These are phyloP conservation scores for Madurella fahalii DNA, from an alignment of 2,329 filamentous ascomycete genomes.

Conservation along the genomic window DNA sequence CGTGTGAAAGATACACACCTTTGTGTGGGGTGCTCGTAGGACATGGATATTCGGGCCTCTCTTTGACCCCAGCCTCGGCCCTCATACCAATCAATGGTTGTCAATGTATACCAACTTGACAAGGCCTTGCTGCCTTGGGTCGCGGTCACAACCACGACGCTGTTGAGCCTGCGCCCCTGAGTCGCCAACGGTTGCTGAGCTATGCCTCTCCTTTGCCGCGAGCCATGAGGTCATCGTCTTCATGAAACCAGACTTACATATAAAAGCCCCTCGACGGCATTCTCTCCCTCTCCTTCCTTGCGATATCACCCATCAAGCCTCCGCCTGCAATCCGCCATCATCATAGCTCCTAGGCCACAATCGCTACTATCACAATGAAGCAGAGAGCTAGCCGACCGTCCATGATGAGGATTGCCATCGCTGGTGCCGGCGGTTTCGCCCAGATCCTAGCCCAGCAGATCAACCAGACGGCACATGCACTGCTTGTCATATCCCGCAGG, in stretches of 20 bases:
- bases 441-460: conserved; percentile 51
- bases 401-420: conserved; percentile 49
- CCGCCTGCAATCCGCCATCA: neutral
- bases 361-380: conserved; percentile 18
- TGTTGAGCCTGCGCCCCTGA: conserved; percentile 6
- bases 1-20: neutral
- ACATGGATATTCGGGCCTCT: neutral
- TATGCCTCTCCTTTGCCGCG: conserved; percentile 1
- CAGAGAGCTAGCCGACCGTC: conserved; percentile 13
- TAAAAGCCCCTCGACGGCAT: neutral
- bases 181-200: neutral
- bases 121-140: neutral
- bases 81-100: conserved; percentile 1
- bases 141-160: conserved; percentile 1
- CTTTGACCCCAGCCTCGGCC: neutral
- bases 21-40: neutral
- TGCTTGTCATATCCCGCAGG: conserved; percentile 65
- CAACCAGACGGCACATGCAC: conserved; percentile 60
- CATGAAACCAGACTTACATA: conserved; percentile 2
- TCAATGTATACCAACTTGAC: neutral
- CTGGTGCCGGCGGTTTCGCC: conserved; percentile 44
- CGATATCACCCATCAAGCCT: neutral
- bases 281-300: neutral
- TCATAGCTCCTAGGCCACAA: neutral
- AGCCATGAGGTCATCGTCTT: conserved; percentile 3